Base-by-base conservation (phyloP, 805 yeast genomes). In the Candida yuanshanica region DNA sequence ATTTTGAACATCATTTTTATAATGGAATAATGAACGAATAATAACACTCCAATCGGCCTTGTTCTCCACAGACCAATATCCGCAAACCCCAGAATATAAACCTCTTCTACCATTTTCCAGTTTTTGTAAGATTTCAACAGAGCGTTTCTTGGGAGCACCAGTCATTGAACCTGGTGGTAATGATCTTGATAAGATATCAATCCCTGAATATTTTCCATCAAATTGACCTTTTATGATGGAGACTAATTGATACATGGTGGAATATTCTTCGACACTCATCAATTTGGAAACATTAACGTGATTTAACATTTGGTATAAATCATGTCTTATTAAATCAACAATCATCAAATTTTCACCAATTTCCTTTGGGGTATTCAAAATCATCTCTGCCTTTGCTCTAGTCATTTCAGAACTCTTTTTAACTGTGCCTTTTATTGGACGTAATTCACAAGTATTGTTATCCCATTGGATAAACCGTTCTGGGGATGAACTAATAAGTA, bases 151-250 rank as follows among this genome's bases (percentile, higher is more conserved):
- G 2, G 99, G 99, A 0, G 99, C 99, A 3, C 99, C 99, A 0
- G 99, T 93, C 99, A 93, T 93, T 1, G 98, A 91, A 0, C 99
- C 99, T 0, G 99, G 96, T 3, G 99, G 99, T 26, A 95, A 66
- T 0, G 96, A 79, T 44, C 77, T 77, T 17, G 78, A 74, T 11
- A 93, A 69, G 3, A 91, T 66, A 58, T 93, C 98, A 20, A 90
- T 65, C 0, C 98, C 99, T 11, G 72, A 65, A 49, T 72, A 79
- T 22, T 50, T 38, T 3, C 52, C 40, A 6, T 31, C 17, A 35
- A 40, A 54, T 33, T 27, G 58, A 0, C 97, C 98, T 39, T 71
- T 77, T 20, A 93, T 87, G 2, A 86, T 96, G 34, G 95, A 84
- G 2, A 93, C 99, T 34, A 93, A 69, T 57, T 93, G 99, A 60